Evolutionary conservation across 345 rosid species (phyloP).

Genomic region (Hirschfeldia incana): DNA sequence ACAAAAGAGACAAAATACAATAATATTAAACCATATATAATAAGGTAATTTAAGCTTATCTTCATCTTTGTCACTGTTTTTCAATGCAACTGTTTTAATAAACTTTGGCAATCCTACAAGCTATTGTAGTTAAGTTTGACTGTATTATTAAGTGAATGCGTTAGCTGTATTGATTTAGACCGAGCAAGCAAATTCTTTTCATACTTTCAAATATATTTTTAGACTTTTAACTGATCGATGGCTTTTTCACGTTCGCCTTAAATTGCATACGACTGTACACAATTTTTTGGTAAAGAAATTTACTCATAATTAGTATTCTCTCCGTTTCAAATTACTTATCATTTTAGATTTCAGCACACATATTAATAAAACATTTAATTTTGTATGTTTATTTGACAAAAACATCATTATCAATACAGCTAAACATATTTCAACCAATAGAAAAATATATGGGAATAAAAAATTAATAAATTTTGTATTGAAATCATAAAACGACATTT

Average conservation of each 20-base stretch:
- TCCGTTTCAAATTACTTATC: too few relatives aligned
- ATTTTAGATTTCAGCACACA: too few relatives aligned
- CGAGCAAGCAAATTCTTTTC: constrained; percentile 13
- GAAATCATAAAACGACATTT: too few relatives aligned
- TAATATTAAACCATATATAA: background rate
- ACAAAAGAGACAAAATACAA: background rate
- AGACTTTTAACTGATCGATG: background rate
- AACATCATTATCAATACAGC: too few relatives aligned
- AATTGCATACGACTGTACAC: background rate
- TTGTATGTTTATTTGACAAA: too few relatives aligned
- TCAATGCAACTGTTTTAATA: constrained; percentile 8
- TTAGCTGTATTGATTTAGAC: constrained; percentile 27
- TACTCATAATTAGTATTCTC: background rate
- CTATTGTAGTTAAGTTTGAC: constrained; percentile 8
- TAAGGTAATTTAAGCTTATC: background rate
- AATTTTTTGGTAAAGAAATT: background rate
- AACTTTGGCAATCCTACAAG: constrained; percentile 26
- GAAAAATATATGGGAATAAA: too few relatives aligned
- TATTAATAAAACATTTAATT: too few relatives aligned
- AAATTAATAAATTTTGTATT: too few relatives aligned
- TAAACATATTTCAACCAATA: too few relatives aligned
- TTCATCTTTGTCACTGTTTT: background rate
- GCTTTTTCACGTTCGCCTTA: background rate
- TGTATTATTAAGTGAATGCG: constrained; percentile 11
- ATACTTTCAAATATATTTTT: background rate